These are phyloP conservation scores for Jaenimonas drosophilae DNA, from an alignment of 208 protist genomes.

Conservation along the genomic window DNA sequence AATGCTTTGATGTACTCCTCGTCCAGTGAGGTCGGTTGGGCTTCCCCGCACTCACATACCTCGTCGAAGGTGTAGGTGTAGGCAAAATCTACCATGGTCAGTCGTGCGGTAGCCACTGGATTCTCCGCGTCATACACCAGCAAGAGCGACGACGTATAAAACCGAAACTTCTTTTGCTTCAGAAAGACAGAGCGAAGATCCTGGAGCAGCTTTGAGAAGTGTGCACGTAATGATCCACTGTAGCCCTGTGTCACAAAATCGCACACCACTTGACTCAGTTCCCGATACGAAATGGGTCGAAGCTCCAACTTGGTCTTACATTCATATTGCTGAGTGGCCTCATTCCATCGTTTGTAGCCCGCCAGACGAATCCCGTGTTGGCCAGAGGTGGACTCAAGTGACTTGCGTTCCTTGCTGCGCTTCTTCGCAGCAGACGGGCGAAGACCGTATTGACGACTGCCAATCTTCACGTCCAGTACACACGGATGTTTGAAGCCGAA, in stretches of 20 bases:
- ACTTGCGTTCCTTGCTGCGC: slow-evolving; percentile 63
- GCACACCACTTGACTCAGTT: slow-evolving; percentile 30
- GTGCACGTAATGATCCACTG: slow-evolving; percentile 10
- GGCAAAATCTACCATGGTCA: slow-evolving; percentile 86
- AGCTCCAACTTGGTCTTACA: slow-evolving; percentile 54
- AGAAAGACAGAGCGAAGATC: slow-evolving; percentile 39
- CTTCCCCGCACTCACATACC: too few species aligned
- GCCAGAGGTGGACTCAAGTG: slow-evolving; percentile 40
- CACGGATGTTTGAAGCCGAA: slow-evolving; percentile 60
- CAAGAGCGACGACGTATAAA: slow-evolving; percentile 82
- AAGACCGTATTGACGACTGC: slow-evolving; percentile 72
- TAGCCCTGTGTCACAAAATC: slow-evolving; percentile 24
- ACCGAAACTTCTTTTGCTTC: slow-evolving; percentile 53
- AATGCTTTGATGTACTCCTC: too few species aligned
- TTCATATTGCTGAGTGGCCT: slow-evolving; percentile 22
- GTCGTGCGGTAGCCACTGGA: slow-evolving; percentile 46
- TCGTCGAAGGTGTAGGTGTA: too few species aligned
- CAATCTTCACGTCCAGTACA: slow-evolving; percentile 85
- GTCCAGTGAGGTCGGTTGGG: too few species aligned
- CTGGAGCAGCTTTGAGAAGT: slow-evolving; percentile 37
- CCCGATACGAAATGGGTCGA: slow-evolving; percentile 23
- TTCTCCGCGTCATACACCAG: slow-evolving; percentile 77
- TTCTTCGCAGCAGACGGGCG: slow-evolving; percentile 52
- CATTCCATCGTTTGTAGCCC: slow-evolving; percentile 64
- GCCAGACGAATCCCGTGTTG: slow-evolving; percentile 71